Evolutionary conservation across 2,329 filamentous ascomycete species (phyloP).

Genomic region (Myriosclerotinia curreyana): DNA sequence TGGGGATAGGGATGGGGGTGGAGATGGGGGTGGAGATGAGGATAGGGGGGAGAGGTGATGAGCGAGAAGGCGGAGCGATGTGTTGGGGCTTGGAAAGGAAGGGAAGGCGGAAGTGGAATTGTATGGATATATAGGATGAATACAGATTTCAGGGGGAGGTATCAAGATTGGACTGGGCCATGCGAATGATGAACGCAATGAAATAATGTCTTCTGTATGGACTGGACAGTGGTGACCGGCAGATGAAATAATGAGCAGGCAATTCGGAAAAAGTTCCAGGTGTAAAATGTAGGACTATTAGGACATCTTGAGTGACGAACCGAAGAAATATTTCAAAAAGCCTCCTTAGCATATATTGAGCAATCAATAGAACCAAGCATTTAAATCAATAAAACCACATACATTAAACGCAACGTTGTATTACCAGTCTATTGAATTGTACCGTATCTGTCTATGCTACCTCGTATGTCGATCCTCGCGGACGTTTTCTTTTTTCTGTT

Average conservation of each 20-base stretch:
- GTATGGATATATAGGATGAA: conserved; percentile 8
- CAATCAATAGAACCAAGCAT: background rate
- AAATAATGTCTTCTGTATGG: background rate
- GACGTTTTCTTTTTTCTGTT: conserved; percentile 18
- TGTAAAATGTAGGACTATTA: background rate
- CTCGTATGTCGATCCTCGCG: conserved; percentile 13
- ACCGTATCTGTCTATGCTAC: conserved; percentile 13
- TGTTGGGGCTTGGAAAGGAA: background rate
- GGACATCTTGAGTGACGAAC: background rate
- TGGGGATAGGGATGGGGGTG: background rate
- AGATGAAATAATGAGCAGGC: background rate
- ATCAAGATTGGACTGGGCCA: background rate
- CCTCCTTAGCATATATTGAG: background rate
- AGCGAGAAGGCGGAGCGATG: background rate
- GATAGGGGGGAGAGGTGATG: background rate
- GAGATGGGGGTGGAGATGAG: background rate
- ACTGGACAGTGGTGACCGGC: background rate
- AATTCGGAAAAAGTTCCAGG: background rate
- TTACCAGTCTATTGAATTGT: conserved; percentile 8
- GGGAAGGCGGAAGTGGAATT: background rate
- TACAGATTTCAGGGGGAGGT: background rate
- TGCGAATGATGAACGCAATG: conserved; percentile 9
- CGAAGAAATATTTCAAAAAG: background rate
- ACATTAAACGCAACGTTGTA: background rate
- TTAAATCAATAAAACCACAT: background rate